Evolutionary conservation across 352 stramenopile species (phyloP).

Genomic region (Globisporangium polare): DNA sequence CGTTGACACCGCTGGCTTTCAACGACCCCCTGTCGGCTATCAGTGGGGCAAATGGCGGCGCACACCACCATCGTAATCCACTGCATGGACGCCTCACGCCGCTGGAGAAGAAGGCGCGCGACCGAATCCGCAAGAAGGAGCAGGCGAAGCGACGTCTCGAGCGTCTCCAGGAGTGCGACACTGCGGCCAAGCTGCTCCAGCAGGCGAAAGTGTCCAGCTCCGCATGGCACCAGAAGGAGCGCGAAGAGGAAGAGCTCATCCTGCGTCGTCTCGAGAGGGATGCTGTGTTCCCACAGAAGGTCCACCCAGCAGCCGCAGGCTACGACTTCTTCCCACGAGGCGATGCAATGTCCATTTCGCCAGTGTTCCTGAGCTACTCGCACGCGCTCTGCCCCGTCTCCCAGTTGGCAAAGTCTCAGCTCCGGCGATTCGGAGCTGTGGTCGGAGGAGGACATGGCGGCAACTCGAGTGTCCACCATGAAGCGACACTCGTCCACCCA

Average conservation of each 20-base stretch:
- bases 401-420: conserved; percentile 20
- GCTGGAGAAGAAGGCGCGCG: conserved; percentile 46
- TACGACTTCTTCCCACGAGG: conserved; percentile 33
- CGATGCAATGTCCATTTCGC: conserved; percentile 21
- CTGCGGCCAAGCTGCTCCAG: conserved; percentile 24
- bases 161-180: conserved; percentile 27
- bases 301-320: conserved; percentile 46
- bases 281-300: conserved; percentile 42
- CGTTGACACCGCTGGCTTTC: neutral
- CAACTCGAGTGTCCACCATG: conserved; percentile 1
- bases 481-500: conserved; percentile 45
- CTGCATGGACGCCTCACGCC: conserved; percentile 30
- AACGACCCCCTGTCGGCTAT: neutral
- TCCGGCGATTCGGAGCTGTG: conserved; percentile 2
- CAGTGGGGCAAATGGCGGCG: neutral
- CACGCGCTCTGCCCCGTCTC: conserved; percentile 37
- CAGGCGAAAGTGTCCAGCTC: conserved; percentile 23
- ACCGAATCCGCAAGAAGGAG: conserved; percentile 46
- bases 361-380: conserved; percentile 56
- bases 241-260: conserved; percentile 62
- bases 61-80: too few relatives aligned
- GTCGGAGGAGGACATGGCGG: neutral
- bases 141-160: conserved; percentile 40
- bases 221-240: conserved; percentile 42
- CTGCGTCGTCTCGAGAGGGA: conserved; percentile 62